phyloP scores from a whole-genome alignment of 306 rosid genomes.

The Psophocarpus tetragonolobus region DNA sequence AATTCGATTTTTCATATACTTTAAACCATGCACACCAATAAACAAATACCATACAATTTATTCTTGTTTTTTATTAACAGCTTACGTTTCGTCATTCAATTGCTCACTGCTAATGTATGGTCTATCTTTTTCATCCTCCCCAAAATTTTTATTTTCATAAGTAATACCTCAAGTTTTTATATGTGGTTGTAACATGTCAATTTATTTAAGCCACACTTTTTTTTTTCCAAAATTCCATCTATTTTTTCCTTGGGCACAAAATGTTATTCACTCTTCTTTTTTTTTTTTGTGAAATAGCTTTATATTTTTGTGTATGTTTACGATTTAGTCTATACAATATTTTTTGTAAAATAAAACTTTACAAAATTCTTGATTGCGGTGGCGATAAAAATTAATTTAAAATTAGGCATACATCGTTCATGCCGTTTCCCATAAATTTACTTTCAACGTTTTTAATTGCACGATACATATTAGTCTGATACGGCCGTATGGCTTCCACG shows the following conservation, averaged over 20 bases:
- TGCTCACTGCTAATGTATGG: background rate
- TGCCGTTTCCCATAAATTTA: background rate
- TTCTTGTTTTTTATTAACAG: background rate
- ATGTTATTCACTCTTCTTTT: background rate
- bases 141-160: background rate
- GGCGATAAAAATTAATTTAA: background rate
- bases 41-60: background rate
- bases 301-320: background rate
- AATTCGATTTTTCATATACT: background rate
- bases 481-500: background rate
- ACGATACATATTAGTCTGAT: background rate
- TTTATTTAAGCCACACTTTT: background rate
- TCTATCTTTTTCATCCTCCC: background rate
- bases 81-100: slow-evolving; percentile 20
- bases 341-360: background rate
- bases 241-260: background rate
- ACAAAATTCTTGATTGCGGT: background rate
- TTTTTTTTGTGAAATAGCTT: background rate
- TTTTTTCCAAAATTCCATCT: background rate
- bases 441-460: background rate
- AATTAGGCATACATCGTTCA: background rate
- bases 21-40: background rate
- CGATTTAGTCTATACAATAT: background rate
- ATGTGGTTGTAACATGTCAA: background rate
- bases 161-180: background rate